Evolutionary conservation across 805 yeast species (phyloP).

Genomic region (Metschnikowia reukaufii): DNA sequence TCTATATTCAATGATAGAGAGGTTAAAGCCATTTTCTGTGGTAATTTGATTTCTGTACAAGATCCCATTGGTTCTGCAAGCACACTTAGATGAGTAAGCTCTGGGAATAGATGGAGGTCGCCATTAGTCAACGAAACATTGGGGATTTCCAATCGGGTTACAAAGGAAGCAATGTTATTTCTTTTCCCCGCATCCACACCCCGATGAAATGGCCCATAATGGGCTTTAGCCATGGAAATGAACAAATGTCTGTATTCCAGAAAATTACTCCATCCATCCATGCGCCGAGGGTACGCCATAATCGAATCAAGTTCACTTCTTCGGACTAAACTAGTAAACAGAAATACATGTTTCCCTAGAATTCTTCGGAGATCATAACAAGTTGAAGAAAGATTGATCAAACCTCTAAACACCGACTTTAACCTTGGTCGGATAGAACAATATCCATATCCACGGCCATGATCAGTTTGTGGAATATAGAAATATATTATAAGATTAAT

Average conservation of each 20-base stretch:
- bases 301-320: conserved; percentile 29
- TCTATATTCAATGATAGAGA: conserved; percentile 21
- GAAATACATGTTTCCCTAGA: conserved; percentile 24
- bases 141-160: conserved; percentile 27
- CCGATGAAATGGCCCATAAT: not conserved
- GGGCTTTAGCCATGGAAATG: not conserved
- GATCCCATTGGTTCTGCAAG: conserved; percentile 18
- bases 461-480: not conserved
- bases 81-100: conserved; percentile 21
- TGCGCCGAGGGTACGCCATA: conserved; percentile 22
- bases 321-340: conserved; percentile 27
- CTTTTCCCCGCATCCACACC: conserved; percentile 16
- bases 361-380: conserved; percentile 24
- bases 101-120: conserved; percentile 22
- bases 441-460: not conserved
- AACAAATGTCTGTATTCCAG: conserved; percentile 21
- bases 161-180: conserved; percentile 6
- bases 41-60: not conserved
- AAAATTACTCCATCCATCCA: conserved; percentile 23
- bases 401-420: conserved; percentile 1
- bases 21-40: conserved; percentile 1
- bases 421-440: not conserved
- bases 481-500: conserved; percentile 1
- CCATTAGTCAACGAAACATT: conserved; percentile 18
- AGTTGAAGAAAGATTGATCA: conserved; percentile 26